Conservation (phyloP, 179 eudicot genomes). For the Drosera spatulata region DNA sequence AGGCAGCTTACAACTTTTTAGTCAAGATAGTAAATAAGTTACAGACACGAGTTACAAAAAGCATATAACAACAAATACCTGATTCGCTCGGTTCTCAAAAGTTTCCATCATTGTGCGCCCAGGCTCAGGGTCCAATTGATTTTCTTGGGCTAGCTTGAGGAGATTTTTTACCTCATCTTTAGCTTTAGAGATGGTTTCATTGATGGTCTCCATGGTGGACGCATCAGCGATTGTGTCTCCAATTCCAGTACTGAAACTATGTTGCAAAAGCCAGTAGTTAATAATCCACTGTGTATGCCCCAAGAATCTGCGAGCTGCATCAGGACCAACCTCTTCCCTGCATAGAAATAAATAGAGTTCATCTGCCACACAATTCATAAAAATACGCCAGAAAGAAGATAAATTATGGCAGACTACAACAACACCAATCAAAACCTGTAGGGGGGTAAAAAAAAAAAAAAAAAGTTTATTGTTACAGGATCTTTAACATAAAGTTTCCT, state of each 20-base stretch:
- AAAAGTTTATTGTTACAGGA: too few species aligned
- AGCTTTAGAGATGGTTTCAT: conserved; percentile 87
- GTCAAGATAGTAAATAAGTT: too few species aligned
- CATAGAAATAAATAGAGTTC: neutral
- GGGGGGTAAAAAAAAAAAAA: too few species aligned
- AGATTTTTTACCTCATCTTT: conserved; percentile 88
- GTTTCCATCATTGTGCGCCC: conserved; percentile 99
- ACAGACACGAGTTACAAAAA: too few species aligned
- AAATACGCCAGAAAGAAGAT: too few species aligned
- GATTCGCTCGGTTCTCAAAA: conserved; percentile 96
- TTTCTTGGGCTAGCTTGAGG: conserved; percentile 67
- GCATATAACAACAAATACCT: conserved; percentile 31
- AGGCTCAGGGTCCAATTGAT: conserved; percentile 91
- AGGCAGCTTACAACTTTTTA: too few species aligned
- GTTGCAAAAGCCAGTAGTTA: conserved; percentile 95
- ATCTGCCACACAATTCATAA: too few species aligned
- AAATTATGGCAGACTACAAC: too few species aligned
- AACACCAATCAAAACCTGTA: too few species aligned
- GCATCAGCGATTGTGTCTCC: conserved; percentile 99
- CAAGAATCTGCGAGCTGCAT: conserved; percentile 96
- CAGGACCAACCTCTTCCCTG: conserved; percentile 99
- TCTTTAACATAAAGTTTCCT: too few species aligned
- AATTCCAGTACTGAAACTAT: conserved; percentile 93
- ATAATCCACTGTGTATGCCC: conserved; percentile 99
- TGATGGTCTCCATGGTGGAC: conserved; percentile 89